These are phyloP conservation scores for Scytalidium lignicola DNA, from an alignment of 2,329 filamentous ascomycete species.

Conservation along the genomic window DNA sequence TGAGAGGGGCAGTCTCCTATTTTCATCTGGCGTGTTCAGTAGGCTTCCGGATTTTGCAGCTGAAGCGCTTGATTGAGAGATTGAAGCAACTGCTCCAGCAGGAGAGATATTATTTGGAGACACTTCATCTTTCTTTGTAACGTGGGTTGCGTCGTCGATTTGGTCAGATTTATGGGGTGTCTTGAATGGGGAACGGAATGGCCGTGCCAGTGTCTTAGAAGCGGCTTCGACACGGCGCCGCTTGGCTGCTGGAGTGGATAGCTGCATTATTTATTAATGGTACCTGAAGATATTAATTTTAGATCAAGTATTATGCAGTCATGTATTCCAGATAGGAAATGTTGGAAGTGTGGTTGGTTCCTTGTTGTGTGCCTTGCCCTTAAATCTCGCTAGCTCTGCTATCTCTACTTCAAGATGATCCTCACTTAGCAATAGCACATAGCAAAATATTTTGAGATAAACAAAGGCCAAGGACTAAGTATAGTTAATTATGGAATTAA, in stretches of 20 bases:
- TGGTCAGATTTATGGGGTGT: constrained; percentile 28
- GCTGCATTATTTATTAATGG: constrained; percentile 18
- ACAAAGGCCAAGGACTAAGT: no score
- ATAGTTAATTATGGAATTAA: no score
- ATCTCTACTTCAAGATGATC: no score
- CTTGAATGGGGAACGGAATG: constrained; percentile 67
- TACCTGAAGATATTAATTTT: no score
- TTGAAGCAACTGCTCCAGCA: background rate
- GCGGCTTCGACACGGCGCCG: constrained; percentile 57
- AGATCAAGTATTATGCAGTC: no score
- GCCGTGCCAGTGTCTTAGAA: constrained; percentile 56
- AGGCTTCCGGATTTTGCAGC: background rate
- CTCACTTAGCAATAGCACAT: no score
- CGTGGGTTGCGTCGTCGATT: background rate
- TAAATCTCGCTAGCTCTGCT: no score
- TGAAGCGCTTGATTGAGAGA: background rate
- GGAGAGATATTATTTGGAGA: background rate
- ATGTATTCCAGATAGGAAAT: no score
- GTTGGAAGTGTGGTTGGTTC: no score
- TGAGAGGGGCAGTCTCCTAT: constrained; percentile 20
- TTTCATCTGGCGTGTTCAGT: background rate
- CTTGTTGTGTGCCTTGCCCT: no score
- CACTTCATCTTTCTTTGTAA: background rate
- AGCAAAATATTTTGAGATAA: no score
- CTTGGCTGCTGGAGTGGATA: constrained; percentile 52